Conservation (phyloP, 2,329 filamentous ascomycete genomes). For the Sclerotinia borealis region DNA sequence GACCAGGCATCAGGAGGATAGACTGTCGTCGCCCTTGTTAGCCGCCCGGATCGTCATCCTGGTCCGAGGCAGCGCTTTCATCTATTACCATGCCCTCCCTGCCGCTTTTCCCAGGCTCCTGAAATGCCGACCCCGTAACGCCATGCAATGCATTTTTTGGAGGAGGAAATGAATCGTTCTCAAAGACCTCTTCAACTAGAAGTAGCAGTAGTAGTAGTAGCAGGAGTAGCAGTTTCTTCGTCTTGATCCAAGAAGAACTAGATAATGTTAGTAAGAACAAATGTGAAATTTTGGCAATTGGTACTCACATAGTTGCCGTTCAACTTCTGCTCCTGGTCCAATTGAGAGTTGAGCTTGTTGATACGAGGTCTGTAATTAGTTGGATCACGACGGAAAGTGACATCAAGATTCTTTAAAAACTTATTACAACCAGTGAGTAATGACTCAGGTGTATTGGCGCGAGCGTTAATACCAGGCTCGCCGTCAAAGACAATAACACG, state of each 20-base stretch:
- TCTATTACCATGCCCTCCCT: conserved; percentile 37
- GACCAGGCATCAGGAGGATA: conserved; percentile 56
- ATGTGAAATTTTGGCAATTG: neutral
- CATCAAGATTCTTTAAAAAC: conserved; percentile 93
- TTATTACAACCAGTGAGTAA: conserved; percentile 89
- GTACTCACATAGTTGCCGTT: conserved; percentile 78
- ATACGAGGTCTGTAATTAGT: conserved; percentile 95
- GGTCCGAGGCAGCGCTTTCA: conserved; percentile 56
- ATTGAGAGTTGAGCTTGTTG: conserved; percentile 93
- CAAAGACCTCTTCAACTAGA: conserved; percentile 58
- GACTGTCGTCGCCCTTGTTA: conserved; percentile 53
- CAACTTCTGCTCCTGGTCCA: conserved; percentile 96
- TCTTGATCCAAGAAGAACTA: conserved; percentile 91
- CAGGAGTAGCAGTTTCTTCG: conserved; percentile 38
- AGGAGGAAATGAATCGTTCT: conserved; percentile 36
- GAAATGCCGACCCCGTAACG: conserved; percentile 30
- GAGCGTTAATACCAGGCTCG: conserved; percentile 78
- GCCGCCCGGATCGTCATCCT: conserved; percentile 60
- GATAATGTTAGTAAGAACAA: conserved; percentile 15
- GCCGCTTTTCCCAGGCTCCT: conserved; percentile 27
- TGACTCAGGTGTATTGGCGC: conserved; percentile 84
- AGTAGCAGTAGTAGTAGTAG: too few species aligned
- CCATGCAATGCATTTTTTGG: conserved; percentile 29
- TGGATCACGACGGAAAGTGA: conserved; percentile 97
- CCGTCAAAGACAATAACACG: conserved; percentile 99